Percentiles rank a stretch among this genome's conserved stretches.
Conservation (phyloP, 331 rosid species). For the Spiraea crenata region DNA sequence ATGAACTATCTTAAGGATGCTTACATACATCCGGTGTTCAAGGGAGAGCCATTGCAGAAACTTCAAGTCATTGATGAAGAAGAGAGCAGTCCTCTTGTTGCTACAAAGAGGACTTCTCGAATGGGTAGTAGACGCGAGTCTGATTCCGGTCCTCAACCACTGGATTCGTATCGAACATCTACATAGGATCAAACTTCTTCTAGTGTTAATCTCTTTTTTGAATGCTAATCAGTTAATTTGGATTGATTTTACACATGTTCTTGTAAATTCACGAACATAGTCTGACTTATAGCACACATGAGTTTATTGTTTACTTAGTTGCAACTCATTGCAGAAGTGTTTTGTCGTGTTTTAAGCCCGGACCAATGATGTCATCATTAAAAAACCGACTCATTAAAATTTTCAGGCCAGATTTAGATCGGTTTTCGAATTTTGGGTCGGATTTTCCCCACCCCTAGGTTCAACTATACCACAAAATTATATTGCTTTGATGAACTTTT, state of each 20-base stretch:
- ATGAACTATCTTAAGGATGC: conserved; percentile 69
- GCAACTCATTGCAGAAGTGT: not conserved
- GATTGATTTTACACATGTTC: not conserved
- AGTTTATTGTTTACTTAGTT: not conserved
- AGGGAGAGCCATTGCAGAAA: conserved; percentile 31
- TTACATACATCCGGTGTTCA: conserved; percentile 72
- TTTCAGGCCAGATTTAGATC: no score
- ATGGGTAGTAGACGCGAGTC: conserved; percentile 49
- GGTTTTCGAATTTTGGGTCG: no score
- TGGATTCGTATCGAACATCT: not conserved
- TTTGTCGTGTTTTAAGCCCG: no score
- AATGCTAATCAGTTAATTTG: not conserved
- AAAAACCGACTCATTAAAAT: no score
- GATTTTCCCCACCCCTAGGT: no score
- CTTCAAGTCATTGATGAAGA: conserved; percentile 53
- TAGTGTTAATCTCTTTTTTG: not conserved
- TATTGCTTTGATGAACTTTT: no score
- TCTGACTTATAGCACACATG: not conserved
- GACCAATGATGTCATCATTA: no score
- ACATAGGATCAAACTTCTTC: not conserved
- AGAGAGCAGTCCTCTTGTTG: conserved; percentile 73
- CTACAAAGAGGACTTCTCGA: conserved; percentile 50
- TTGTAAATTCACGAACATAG: conserved; percentile 7
- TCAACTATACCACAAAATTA: no score
- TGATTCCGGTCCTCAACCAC: conserved; percentile 25